Evolutionary conservation across 176 grass and related monocot genomes (phyloP).

Genomic region (Oryza nivara): DNA sequence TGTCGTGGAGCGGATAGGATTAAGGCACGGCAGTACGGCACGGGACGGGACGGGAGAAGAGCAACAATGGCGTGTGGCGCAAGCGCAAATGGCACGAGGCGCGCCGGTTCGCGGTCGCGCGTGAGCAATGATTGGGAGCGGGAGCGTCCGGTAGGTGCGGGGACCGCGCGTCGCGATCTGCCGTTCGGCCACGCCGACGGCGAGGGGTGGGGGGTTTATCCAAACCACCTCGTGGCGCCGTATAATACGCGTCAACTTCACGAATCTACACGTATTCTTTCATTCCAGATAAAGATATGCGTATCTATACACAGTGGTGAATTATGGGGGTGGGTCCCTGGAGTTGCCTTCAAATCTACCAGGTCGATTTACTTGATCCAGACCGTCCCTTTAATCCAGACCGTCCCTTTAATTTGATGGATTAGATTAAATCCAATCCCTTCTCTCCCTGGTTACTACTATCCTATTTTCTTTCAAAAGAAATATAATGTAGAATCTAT

Average conservation of each 20-base stretch:
- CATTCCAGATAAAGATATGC: not conserved
- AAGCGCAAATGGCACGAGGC: not conserved
- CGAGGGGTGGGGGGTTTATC: not conserved
- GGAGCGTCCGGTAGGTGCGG: conserved; percentile 3
- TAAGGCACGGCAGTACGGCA: not conserved
- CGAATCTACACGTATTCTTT: not conserved
- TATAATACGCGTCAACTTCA: not conserved
- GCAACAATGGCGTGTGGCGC: no score
- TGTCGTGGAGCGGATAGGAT: not conserved
- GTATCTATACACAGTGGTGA: not conserved
- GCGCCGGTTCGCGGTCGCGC: not conserved
- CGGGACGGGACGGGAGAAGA: no score
- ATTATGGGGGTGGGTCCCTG: not conserved
- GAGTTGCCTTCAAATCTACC: no score
- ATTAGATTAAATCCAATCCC: no score
- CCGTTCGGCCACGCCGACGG: conserved; percentile 7
- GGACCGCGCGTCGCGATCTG: not conserved
- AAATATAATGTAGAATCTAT: no score
- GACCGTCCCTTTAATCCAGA: no score
- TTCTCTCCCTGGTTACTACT: no score
- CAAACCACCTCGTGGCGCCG: not conserved
- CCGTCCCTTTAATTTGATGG: no score
- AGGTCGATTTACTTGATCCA: no score
- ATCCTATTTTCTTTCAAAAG: no score
- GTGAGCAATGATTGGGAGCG: conserved; percentile 12